A percentile compares a stretch with the other conserved stretches of the same genome.
Evolutionary conservation across 2,329 filamentous ascomycete species (phyloP).

Genomic region (Raffaelea albimanens): DNA sequence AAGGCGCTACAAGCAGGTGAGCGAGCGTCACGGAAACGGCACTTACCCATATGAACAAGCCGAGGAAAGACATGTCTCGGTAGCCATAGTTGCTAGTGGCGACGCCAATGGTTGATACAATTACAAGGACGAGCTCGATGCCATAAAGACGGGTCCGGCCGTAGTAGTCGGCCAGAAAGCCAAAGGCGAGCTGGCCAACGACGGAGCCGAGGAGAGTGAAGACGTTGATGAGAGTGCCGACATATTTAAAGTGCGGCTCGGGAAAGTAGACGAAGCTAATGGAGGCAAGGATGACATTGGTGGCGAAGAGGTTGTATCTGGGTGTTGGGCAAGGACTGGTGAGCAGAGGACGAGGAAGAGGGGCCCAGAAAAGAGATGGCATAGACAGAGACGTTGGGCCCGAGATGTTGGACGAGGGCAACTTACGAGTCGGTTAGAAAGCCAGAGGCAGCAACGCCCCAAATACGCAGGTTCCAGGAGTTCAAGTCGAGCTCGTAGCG

Average conservation of each 20-base stretch:
- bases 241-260: slow-evolving; percentile 29
- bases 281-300: slow-evolving; percentile 43
- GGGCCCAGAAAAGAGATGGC: background rate
- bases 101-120: slow-evolving; percentile 47
- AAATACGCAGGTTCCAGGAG: slow-evolving; percentile 44
- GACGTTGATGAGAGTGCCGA: slow-evolving; percentile 39
- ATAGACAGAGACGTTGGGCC: no score
- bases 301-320: slow-evolving; percentile 46
- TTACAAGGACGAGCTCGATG: slow-evolving; percentile 46
- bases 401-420: slow-evolving; percentile 2
- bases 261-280: slow-evolving; percentile 45
- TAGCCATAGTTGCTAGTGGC: slow-evolving; percentile 42
- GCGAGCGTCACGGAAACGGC: background rate
- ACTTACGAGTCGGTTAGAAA: slow-evolving; percentile 43
- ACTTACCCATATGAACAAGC: slow-evolving; percentile 37
- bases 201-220: slow-evolving; percentile 44
- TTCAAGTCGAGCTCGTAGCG: slow-evolving; percentile 45
- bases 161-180: slow-evolving; percentile 43
- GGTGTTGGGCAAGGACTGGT: background rate
- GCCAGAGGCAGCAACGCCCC: slow-evolving; percentile 44
- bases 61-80: slow-evolving; percentile 38
- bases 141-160: slow-evolving; percentile 47
- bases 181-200: slow-evolving; percentile 41
- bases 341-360: background rate
- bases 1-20: background rate